phyloP scores from a whole-genome alignment of 176 grass and related monocot genomes.

The Otatea glauca region DNA sequence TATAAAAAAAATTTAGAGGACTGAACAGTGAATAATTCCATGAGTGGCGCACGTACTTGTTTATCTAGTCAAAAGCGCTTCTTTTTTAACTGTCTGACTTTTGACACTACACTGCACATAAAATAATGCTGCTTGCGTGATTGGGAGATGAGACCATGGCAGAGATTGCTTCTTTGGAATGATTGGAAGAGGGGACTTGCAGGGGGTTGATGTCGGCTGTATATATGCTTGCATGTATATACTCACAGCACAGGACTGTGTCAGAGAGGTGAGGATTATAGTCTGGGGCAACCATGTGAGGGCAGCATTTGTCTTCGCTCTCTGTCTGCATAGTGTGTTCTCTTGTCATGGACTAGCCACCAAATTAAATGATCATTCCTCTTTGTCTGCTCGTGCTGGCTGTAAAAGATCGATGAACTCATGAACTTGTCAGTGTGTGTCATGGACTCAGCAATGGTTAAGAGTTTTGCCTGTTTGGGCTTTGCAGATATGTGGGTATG shows the following conservation, averaged over 20 bases:
- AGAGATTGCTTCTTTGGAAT: slow-evolving; percentile 51
- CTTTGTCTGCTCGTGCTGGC: slow-evolving; percentile 34
- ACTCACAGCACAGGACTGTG: slow-evolving; percentile 23
- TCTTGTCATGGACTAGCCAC: slow-evolving; percentile 32
- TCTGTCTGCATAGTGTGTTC: neutral
- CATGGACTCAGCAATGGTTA: slow-evolving; percentile 27
- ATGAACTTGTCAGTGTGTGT: slow-evolving; percentile 37
- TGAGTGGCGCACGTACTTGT: slow-evolving; percentile 19
- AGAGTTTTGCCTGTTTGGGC: neutral
- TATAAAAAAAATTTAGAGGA: too few species aligned
- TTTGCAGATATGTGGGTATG: neutral
- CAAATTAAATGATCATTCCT: slow-evolving; percentile 32
- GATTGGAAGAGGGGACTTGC: slow-evolving; percentile 60
- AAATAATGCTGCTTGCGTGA: slow-evolving; percentile 66
- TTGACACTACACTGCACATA: slow-evolving; percentile 49
- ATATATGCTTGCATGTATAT: neutral
- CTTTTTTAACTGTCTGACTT: slow-evolving; percentile 52
- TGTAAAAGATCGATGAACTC: slow-evolving; percentile 9
- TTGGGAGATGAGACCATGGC: slow-evolving; percentile 61
- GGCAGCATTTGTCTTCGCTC: slow-evolving; percentile 53
- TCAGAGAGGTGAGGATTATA: slow-evolving; percentile 44
- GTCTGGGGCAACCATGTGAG: slow-evolving; percentile 43
- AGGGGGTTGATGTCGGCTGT: slow-evolving; percentile 44
- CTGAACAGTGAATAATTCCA: too few species aligned
- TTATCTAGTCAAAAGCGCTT: slow-evolving; percentile 40